Evolutionary conservation across 2,329 filamentous ascomycete genomes (phyloP), one percentile per base, ranked within the genome.

Genomic region (Balansia obtecta): DNA sequence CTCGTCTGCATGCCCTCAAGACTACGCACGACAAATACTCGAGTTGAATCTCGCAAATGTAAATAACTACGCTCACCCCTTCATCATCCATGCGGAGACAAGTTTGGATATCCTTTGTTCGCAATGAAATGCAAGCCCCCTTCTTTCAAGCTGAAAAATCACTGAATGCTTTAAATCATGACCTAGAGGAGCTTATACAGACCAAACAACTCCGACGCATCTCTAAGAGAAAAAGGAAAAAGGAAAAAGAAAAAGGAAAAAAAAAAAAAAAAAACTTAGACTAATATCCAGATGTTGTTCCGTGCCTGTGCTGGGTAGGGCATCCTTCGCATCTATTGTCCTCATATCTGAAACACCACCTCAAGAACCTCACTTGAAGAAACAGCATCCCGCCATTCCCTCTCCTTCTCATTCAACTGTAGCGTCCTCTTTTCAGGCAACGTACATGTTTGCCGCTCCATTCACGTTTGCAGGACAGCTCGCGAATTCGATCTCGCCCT

Each of bases 201-300:
- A 50, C 47, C 51, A 38, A 20, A 38, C 30, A 51, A 51, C 49
- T 47, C 49, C 49, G 43, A 45, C 20, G 39, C 45, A 43, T 22
- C 30, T 8, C 39, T 33, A n/a, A 51, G 40, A 43, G 20, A 32
- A 42, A 43, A 12, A 38, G 20, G 18, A 27, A 44, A 30, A 16
- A 43, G n/a, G n/a, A n/a, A n/a, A n/a, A n/a, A n/a, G 20, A 32
- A 42, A 43, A 12, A 38, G 20, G 18, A n/a, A n/a, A n/a, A n/a
- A n/a, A n/a, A n/a, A n/a, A n/a, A n/a, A n/a, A 27, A 44, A 30
- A 16, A 43, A 3, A 30, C 16, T 6, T 12, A n/a, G 10, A 27
- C 15, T 39, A 38, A n/a, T 40, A 27, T 27, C 27, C 27, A 40
- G 10, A 4, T 5, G 39, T 13, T 10, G 16, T 18, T 32, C 44